These are phyloP conservation scores for Hymenoscyphus albidus DNA, from an alignment of 2,329 filamentous ascomycete species.

Conservation along the genomic window DNA sequence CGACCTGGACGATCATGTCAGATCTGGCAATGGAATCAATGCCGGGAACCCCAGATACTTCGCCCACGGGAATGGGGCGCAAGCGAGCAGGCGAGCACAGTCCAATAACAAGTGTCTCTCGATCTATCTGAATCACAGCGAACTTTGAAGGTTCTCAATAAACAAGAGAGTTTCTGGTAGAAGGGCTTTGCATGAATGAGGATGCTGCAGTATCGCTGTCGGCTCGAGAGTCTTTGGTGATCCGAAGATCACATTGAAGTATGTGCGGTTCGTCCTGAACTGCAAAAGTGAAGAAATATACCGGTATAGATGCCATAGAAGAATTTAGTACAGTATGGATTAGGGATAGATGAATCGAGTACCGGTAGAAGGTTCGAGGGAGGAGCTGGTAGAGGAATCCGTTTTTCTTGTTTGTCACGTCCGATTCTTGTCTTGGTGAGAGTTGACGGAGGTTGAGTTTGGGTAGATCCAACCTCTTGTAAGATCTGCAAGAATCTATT, in stretches of 20 bases:
- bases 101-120: background rate
- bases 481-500: slow-evolving; percentile 1
- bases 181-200: background rate
- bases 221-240: background rate
- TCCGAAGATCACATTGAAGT: background rate
- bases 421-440: background rate
- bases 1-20: background rate
- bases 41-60: background rate
- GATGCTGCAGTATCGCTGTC: slow-evolving; percentile 4
- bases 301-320: background rate
- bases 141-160: background rate
- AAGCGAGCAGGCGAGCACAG: background rate
- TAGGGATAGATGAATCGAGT: background rate
- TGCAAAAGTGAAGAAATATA: background rate
- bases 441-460: background rate
- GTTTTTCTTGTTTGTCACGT: background rate
- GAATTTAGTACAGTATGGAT: too few relatives aligned
- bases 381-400: background rate
- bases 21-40: background rate
- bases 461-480: background rate
- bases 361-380: too few relatives aligned
- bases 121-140: slow-evolving; percentile 3
- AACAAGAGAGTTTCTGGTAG: too few relatives aligned
- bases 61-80: background rate
- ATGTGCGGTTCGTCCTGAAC: background rate